Base-by-base conservation (phyloP, 202 grass and related monocot genomes). In the Zizania palustris region DNA sequence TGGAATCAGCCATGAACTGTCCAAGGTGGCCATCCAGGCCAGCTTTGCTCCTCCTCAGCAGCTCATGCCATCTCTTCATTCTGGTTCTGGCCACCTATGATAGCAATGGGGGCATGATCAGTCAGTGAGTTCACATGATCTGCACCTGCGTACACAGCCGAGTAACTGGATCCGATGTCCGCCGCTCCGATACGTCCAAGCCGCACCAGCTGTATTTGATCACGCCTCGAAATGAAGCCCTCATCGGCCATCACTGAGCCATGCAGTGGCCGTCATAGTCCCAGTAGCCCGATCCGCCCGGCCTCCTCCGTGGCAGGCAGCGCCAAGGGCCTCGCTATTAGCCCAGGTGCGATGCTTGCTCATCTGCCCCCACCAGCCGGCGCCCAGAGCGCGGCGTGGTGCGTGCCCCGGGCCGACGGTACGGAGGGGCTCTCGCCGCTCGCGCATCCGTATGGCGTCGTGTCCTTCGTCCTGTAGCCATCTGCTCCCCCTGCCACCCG, bases 111-210 rank as follows among this genome's bases (percentile, higher is more conserved):
- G 4, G 20, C 28, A 70, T 39, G 38, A 43, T 42, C 16, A 6
- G 33, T 35, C 35, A 21, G 7, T 18, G 3, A 15, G 70, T 5
- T 74, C 75, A 84, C 80, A 87, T 69, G 85, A 70, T 72, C 39
- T 42, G 80, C 63, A 49, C 11, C 72, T 82, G 79, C 65, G 44
- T 58, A 11, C 59, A 13, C 81, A 11, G 21, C 50, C 73, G 44
- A 48, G 44, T 60, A 15, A 11, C 63, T 33, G 73, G 38, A 39
- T 45, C 60, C 73, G 20, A 34, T 64, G 60, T 21, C 83, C 10
- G 38, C 37, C 65, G 63, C 71, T 37, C n/a, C 67, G 40, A 84
- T 84, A 41, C 82, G 75, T 84, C 82, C 75, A 85, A 79, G 42
- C 79, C 73, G 13, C 46, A 58, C 79, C 67, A 87, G 79, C 79